Percentiles rank a stretch among this genome's conserved stretches.
phyloP scores from a whole-genome alignment of 148 eudicot species.

The Simmondsia chinensis region DNA sequence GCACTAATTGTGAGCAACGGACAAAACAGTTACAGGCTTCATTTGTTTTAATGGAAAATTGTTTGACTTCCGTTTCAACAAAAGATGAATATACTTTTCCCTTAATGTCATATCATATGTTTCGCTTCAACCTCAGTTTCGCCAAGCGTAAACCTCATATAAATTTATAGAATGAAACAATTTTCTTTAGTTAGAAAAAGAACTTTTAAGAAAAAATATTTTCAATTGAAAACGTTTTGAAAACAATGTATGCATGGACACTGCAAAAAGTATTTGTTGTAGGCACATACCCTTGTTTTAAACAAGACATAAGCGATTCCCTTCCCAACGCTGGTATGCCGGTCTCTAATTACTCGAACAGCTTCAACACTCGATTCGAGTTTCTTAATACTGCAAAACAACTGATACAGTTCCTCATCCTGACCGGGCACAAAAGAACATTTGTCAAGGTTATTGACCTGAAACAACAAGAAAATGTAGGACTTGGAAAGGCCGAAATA shows the following conservation, averaged over 20 bases:
- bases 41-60: too few relatives aligned
- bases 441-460: slow-evolving; percentile 1
- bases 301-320: slow-evolving; percentile 93
- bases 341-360: slow-evolving; percentile 79
- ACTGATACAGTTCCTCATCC: slow-evolving; percentile 83
- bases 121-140: too few relatives aligned
- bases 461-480: not conserved
- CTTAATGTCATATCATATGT: too few relatives aligned
- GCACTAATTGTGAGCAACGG: not conserved
- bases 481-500: not conserved
- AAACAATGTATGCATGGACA: too few relatives aligned
- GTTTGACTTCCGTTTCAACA: too few relatives aligned
- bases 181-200: too few relatives aligned
- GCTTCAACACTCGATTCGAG: slow-evolving; percentile 72
- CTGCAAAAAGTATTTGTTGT: too few relatives aligned
- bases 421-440: slow-evolving; percentile 14
- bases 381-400: slow-evolving; percentile 55
- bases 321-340: slow-evolving; percentile 64
- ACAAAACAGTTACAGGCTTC: not conserved
- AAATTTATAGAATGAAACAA: too few relatives aligned
- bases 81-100: too few relatives aligned
- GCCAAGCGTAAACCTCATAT: too few relatives aligned
- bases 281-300: slow-evolving; percentile 74
- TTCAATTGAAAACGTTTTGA: too few relatives aligned
- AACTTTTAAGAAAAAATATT: too few relatives aligned